Evolutionary conservation across 345 rosid species (phyloP).

Genomic region (Balakata baccata): DNA sequence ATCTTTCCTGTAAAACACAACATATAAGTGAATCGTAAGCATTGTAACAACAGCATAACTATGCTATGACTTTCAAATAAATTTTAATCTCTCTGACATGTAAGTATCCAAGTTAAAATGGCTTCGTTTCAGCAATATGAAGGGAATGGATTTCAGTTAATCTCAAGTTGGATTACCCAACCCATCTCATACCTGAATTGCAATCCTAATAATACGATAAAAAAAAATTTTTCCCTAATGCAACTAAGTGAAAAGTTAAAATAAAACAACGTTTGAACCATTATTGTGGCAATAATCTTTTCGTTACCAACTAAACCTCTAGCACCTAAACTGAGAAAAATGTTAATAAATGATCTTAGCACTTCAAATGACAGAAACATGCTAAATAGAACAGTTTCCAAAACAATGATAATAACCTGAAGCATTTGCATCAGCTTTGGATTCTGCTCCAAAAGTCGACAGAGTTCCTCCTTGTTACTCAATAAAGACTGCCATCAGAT

Average conservation of each 20-base stretch:
- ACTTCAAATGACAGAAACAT: background rate
- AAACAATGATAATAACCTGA: slow-evolving; percentile 49
- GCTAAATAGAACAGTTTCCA: background rate
- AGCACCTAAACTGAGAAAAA: background rate
- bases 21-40: slow-evolving; percentile 15
- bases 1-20: slow-evolving; percentile 58
- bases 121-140: background rate
- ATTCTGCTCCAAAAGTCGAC: slow-evolving; percentile 95
- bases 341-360: background rate
- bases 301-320: background rate
- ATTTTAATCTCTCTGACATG: too few species aligned
- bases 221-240: too few species aligned
- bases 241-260: background rate
- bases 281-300: background rate
- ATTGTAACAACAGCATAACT: background rate
- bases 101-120: background rate
- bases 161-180: background rate
- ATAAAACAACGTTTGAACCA: background rate
- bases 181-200: background rate
- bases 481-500: slow-evolving; percentile 63
- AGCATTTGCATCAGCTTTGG: slow-evolving; percentile 98
- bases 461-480: slow-evolving; percentile 86
- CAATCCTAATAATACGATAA: too few species aligned
- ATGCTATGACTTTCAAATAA: too few species aligned
- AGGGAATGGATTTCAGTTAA: background rate